Evolutionary conservation across 352 stramenopile genomes (phyloP), one percentile per base, ranked within the genome.

Genomic region (Globisporangium middletonii): DNA sequence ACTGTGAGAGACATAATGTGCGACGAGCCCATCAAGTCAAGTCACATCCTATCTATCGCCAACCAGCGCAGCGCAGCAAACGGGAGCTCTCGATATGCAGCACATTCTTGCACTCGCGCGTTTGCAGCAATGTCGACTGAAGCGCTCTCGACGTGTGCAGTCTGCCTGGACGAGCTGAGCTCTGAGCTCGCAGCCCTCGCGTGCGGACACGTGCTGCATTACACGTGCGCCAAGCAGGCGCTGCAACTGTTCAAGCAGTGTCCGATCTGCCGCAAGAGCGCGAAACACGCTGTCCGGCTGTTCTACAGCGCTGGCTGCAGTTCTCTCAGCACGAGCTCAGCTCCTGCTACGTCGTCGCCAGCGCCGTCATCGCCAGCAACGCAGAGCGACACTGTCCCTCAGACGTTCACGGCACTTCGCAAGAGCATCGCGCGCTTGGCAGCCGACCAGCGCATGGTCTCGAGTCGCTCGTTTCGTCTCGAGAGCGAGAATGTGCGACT

Each of bases 141-240:
- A 13, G 5, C 41, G 18, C 13, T 19, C 18, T 5, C 41, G 2
- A 46, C 15, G 18, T 23, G 16, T 47, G 68, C 43, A 1, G 68
- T 84, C 47, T 84, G 75, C 27, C 67, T 82, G 18, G 72, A 80
- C 46, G 56, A 42, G 18, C 63, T 84, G 56, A 41, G 60, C 50
- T 58, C 47, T 26, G 53, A 67, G 30, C 51, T 81, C 44, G 59
- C 68, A 41, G 50, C 72, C 15, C 43, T 84, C 27, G 38, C 30
- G 27, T 79, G 70, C 18, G 72, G 72, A 8, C 75, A 83, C 48
- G 71, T 83, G 16, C 80, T 83, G 26, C 72, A 84, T 42, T 30
- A 66, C 16, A 5, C 8, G 3, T 84, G 75, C 50, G 56, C 65
- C 0, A 28, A 54, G 6, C 37, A 59, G 42, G 62, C 68, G 16